Conservation (phyloP, 1,284 basidiomycete genomes). For the Naganishia cerealis region DNA sequence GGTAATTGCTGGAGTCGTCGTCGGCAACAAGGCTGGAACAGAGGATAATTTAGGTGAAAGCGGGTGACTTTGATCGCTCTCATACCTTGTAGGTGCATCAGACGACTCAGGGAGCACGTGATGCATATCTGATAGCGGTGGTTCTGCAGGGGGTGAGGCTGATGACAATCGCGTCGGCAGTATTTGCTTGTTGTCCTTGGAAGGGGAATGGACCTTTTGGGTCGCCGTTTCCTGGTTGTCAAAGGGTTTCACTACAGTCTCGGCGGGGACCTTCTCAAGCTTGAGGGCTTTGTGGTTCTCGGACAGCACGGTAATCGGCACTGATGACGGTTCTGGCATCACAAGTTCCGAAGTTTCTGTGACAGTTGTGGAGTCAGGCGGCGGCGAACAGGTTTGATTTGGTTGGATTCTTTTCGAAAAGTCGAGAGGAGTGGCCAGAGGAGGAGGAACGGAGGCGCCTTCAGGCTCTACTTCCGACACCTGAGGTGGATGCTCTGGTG, state of each 20-base stretch:
- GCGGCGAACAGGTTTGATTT: not conserved
- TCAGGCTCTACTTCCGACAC: not conserved
- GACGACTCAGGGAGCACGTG: not conserved
- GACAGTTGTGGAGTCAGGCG: not conserved
- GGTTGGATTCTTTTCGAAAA: not conserved
- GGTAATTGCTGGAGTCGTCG: not conserved
- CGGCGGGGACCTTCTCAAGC: not conserved
- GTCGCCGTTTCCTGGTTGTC: not conserved
- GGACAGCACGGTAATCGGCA: not conserved
- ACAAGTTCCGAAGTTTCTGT: not conserved
- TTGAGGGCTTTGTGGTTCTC: not conserved
- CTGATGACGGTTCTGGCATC: not conserved
- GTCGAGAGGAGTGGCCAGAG: not conserved
- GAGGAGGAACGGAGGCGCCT: not conserved
- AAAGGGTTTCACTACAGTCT: not conserved
- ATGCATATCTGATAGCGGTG: not conserved
- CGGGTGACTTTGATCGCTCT: not conserved
- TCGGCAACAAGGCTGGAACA: not conserved
- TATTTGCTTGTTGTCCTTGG: not conserved
- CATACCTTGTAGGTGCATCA: not conserved
- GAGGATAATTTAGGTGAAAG: not conserved
- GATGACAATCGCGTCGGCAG: not conserved
- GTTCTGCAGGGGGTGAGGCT: not conserved
- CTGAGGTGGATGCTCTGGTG: not conserved
- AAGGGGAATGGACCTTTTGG: not conserved